These are phyloP conservation scores for Acanthamoeba triangularis DNA, from an alignment of 208 protist genomes.

Conservation along the genomic window DNA sequence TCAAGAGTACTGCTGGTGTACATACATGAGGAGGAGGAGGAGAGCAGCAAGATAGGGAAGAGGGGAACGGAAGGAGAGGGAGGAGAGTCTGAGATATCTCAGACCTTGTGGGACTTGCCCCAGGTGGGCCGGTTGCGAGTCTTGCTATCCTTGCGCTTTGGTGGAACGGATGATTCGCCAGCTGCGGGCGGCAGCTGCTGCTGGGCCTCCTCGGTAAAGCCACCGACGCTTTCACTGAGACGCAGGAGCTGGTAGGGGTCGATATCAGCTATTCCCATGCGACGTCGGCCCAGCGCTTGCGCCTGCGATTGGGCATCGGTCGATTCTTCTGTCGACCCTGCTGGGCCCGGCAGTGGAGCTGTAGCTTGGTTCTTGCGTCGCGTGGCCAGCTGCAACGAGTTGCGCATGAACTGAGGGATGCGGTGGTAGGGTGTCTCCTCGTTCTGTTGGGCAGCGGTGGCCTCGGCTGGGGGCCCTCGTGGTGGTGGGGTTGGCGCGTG, in stretches of 20 bases:
- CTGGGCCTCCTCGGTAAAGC: not conserved
- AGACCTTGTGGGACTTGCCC: slow-evolving; percentile 19
- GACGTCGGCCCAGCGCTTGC: not conserved
- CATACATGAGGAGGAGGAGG: too few relatives aligned
- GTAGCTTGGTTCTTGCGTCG: not conserved
- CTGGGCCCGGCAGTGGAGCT: not conserved
- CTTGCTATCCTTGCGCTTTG: slow-evolving; percentile 3
- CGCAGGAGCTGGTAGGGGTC: slow-evolving; percentile 22
- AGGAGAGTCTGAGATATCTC: too few relatives aligned
- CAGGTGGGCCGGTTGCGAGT: not conserved
- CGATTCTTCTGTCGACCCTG: not conserved
- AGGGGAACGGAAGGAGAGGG: too few relatives aligned
- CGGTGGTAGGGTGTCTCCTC: not conserved
- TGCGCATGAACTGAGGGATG: slow-evolving; percentile 16
- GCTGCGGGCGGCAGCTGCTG: not conserved
- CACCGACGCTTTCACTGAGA: slow-evolving; percentile 63
- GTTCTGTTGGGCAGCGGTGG: too few relatives aligned
- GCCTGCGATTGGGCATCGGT: not conserved
- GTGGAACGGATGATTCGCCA: not conserved
- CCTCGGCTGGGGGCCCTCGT: too few relatives aligned
- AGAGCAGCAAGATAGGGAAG: too few relatives aligned
- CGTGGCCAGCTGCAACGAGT: not conserved
- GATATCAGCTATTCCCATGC: slow-evolving; percentile 71
- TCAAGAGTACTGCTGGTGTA: too few relatives aligned
- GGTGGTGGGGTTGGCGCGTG: not conserved